Conservation (phyloP, 805 yeast species). For the Zygosaccharomyces kombuchaensis region DNA sequence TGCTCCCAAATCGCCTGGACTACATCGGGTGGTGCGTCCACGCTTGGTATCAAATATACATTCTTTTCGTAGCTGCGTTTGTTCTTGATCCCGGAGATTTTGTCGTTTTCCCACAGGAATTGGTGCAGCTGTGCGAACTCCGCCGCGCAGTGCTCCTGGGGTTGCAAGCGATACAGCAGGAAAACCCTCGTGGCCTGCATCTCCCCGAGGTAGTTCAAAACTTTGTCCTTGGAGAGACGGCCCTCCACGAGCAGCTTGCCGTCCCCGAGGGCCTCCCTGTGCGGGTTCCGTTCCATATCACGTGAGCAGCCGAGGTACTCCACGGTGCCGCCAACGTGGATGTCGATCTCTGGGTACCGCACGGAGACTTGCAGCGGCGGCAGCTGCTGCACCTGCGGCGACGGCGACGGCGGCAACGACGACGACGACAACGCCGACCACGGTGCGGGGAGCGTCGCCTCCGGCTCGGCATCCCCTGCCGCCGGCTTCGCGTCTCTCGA, state of each 20-base stretch:
- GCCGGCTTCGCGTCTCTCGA: constrained; percentile 8
- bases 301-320: constrained; percentile 18
- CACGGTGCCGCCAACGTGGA: constrained; percentile 12
- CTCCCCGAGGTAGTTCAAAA: constrained; percentile 21
- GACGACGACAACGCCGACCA: not conserved
- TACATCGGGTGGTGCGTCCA: constrained; percentile 17
- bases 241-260: constrained; percentile 37
- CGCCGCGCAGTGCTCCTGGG: constrained; percentile 11
- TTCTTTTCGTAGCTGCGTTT: constrained; percentile 21
- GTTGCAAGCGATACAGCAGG: constrained; percentile 19
- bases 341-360: constrained; percentile 15
- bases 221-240: constrained; percentile 26
- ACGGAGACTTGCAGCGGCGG: constrained; percentile 5
- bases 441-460: not conserved
- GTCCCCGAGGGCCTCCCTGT: constrained; percentile 29
- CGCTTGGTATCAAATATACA: constrained; percentile 35
- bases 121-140: constrained; percentile 19
- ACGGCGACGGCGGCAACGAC: not conserved
- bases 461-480: not conserved
- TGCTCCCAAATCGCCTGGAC: constrained; percentile 26
- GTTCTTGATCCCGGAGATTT: constrained; percentile 23
- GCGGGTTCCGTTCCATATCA: constrained; percentile 14
- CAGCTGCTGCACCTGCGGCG: not conserved
- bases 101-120: constrained; percentile 17
- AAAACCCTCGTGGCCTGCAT: constrained; percentile 20